phyloP scores from a whole-genome alignment of 2,329 filamentous ascomycete genomes.

The Thielaviopsis punctulata region DNA sequence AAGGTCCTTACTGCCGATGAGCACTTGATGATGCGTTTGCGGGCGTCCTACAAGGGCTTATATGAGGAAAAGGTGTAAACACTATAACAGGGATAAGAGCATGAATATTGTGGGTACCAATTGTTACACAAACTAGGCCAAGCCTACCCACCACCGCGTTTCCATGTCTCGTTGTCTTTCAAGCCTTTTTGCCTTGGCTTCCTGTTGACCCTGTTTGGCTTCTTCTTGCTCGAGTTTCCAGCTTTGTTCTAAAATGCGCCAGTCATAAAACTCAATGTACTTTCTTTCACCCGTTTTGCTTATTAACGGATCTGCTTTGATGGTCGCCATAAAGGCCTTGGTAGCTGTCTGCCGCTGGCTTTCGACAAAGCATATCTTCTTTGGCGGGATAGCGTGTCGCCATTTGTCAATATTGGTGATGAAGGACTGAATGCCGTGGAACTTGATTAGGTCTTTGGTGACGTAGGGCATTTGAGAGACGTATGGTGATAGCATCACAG shows the following conservation, averaged over 20 bases:
- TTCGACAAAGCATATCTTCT: conserved; percentile 23
- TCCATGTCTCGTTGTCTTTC: conserved; percentile 24
- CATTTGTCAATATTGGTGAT: conserved; percentile 22
- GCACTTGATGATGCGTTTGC: conserved; percentile 43
- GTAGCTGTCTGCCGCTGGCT: conserved; percentile 19
- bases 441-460: conserved; percentile 22
- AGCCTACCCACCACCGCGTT: conserved; percentile 27
- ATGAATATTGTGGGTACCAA: conserved; percentile 1
- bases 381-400: conserved; percentile 11
- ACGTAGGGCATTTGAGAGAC: conserved; percentile 22
- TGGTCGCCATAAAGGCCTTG: conserved; percentile 18
- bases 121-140: conserved; percentile 18
- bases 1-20: conserved; percentile 46
- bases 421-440: conserved; percentile 25
- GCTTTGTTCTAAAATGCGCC: conserved; percentile 27
- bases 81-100: too few species aligned
- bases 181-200: conserved; percentile 20
- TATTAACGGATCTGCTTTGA: conserved; percentile 18
- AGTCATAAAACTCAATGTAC: conserved; percentile 29
- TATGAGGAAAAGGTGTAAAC: conserved; percentile 27
- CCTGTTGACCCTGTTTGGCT: conserved; percentile 19
- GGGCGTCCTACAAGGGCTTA: conserved; percentile 38
- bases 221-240: conserved; percentile 22
- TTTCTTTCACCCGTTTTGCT: conserved; percentile 18
- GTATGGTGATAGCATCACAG: conserved; percentile 26